Conservation (phyloP, 805 yeast species). For the Pichia cephalocereana region DNA sequence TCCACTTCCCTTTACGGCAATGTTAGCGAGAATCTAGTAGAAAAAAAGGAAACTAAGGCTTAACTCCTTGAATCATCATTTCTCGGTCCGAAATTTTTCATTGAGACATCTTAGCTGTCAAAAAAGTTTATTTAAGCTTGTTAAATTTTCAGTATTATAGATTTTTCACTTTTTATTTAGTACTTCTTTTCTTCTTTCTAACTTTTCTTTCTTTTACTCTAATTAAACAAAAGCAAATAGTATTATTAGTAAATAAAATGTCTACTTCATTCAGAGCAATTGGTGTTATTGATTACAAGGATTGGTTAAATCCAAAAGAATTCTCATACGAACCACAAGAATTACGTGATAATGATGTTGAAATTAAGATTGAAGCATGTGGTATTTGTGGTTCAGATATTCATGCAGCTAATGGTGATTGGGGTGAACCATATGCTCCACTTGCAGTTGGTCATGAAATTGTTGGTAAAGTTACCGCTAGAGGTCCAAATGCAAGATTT, state of each 20-base stretch:
- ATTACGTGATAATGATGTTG: slow-evolving; percentile 23
- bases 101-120: no score
- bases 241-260: not conserved
- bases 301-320: slow-evolving; percentile 13
- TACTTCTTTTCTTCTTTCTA: not conserved
- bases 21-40: no score
- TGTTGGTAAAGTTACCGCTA: slow-evolving; percentile 32
- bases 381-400: slow-evolving; percentile 46
- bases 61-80: no score
- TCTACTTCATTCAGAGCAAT: slow-evolving; percentile 9
- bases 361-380: slow-evolving; percentile 36
- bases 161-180: no score
- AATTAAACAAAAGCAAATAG: not conserved
- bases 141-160: no score
- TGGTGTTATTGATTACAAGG: slow-evolving; percentile 12
- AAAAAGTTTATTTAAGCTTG: no score
- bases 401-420: slow-evolving; percentile 31
- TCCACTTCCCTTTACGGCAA: no score
- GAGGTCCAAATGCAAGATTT: slow-evolving; percentile 27
- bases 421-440: slow-evolving; percentile 13
- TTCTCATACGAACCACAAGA: slow-evolving; percentile 14
- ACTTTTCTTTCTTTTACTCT: no score
- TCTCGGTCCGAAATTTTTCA: no score
- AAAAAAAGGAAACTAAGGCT: no score
- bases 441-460: slow-evolving; percentile 39